Evolutionary conservation across 352 stramenopile genomes (phyloP).

Genomic region (Phytophthora hybrid): DNA sequence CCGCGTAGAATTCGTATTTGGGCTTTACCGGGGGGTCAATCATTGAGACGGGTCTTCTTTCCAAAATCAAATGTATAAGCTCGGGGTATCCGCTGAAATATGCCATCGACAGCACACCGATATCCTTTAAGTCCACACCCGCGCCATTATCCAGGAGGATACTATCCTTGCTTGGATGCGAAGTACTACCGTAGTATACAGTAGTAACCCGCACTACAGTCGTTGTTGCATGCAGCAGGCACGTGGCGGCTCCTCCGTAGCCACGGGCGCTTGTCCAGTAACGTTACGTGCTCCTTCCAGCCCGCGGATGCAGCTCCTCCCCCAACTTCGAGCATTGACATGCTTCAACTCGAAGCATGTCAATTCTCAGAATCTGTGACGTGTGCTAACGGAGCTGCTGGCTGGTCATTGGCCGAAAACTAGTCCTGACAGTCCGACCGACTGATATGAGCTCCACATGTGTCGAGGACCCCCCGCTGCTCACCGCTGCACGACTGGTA

Average conservation of each 20-base stretch:
- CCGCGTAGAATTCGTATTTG: neutral
- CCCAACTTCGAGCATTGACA: neutral
- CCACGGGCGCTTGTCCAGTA: too few relatives aligned
- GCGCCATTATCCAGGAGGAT: slow-evolving; percentile 4
- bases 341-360: neutral
- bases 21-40: neutral
- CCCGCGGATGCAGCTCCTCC: too few relatives aligned
- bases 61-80: neutral
- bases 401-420: slow-evolving; percentile 26
- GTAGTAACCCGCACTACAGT: too few relatives aligned
- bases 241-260: too few relatives aligned
- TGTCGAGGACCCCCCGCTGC: slow-evolving; percentile 19
- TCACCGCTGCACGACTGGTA: slow-evolving; percentile 24
- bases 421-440: slow-evolving; percentile 6
- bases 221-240: too few relatives aligned
- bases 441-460: slow-evolving; percentile 2
- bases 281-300: too few relatives aligned
- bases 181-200: neutral
- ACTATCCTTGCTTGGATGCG: slow-evolving; percentile 1
- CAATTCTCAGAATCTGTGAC: neutral
- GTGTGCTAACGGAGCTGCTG: neutral
- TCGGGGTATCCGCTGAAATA: slow-evolving; percentile 6
- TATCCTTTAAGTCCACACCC: neutral
- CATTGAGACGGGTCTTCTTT: neutral
- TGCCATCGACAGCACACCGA: neutral